Percentiles rank a stretch among this genome's conserved stretches.
These are phyloP conservation scores for Mrakia gelida DNA, from an alignment of 768 basidiomycete genomes.

Conservation along the genomic window DNA sequence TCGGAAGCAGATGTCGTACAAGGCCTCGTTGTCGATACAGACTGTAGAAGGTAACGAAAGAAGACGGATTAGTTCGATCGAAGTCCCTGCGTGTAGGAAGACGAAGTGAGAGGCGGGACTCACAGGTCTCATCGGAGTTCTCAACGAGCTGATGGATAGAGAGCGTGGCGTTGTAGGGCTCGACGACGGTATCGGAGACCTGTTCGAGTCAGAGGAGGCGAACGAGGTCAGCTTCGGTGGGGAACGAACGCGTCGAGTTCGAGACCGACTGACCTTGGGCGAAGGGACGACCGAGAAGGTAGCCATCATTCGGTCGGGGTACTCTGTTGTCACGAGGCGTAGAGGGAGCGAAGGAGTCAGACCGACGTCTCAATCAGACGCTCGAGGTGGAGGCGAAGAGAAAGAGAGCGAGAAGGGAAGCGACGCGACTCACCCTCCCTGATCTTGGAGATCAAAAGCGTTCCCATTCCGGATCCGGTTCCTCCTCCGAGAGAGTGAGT, in stretches of 20 bases:
- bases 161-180: slow-evolving; percentile 99
- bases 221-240: background rate
- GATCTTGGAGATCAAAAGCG: slow-evolving; percentile 97
- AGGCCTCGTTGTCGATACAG: slow-evolving; percentile 99
- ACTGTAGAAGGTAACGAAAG: slow-evolving; percentile 42
- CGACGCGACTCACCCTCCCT: slow-evolving; percentile 57
- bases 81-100: too few species aligned
- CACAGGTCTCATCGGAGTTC: slow-evolving; percentile 93
- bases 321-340: slow-evolving; percentile 48
- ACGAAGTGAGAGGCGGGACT: background rate
- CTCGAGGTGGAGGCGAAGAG: background rate
- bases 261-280: slow-evolving; percentile 60
- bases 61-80: background rate
- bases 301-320: slow-evolving; percentile 99
- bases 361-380: background rate
- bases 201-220: slow-evolving; percentile 30
- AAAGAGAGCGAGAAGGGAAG: background rate
- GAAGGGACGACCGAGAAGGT: slow-evolving; percentile 98
- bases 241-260: background rate
- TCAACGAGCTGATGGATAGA: slow-evolving; percentile 93
- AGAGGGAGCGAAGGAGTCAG: too few species aligned
- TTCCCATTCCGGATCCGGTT: slow-evolving; percentile 99
- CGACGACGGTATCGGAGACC: slow-evolving; percentile 96
- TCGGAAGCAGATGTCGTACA: slow-evolving; percentile 98
- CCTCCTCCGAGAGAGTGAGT: slow-evolving; percentile 98